Evolutionary conservation across 768 basidiomycete genomes (phyloP).

Genomic region (Russula sp.): DNA sequence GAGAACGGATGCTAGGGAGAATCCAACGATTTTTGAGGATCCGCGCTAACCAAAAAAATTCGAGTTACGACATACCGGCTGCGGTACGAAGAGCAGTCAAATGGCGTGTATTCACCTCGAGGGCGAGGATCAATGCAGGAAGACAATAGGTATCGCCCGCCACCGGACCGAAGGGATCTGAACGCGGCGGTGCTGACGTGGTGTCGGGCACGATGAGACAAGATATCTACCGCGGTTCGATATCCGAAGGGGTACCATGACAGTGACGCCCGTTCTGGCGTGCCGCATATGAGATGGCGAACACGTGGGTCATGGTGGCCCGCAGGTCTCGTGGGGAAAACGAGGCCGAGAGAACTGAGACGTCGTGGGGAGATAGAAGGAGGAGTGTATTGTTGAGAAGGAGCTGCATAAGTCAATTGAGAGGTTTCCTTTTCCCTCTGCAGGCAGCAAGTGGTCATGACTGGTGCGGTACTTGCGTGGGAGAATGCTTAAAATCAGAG

Average conservation of each 20-base stretch:
- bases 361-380: slow-evolving; percentile 55
- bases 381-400: slow-evolving; percentile 30
- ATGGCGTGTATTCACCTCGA: slow-evolving; percentile 69
- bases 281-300: background rate
- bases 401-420: background rate
- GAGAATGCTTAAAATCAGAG: no score
- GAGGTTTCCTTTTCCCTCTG: no score
- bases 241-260: slow-evolving; percentile 37
- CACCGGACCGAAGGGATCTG: slow-evolving; percentile 46
- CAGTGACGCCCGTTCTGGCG: background rate
- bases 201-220: slow-evolving; percentile 52
- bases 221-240: slow-evolving; percentile 46
- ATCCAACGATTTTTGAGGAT: background rate
- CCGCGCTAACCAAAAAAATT: no score
- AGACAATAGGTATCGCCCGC: slow-evolving; percentile 44
- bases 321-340: slow-evolving; percentile 39
- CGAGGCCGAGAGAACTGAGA: slow-evolving; percentile 40
- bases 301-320: slow-evolving; percentile 22
- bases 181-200: slow-evolving; percentile 53
- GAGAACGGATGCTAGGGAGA: slow-evolving; percentile 54
- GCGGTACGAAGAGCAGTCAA: slow-evolving; percentile 80
- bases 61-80: slow-evolving; percentile 45
- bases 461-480: background rate
- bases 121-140: slow-evolving; percentile 67
- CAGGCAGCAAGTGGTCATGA: no score